phyloP scores from a whole-genome alignment of 352 stramenopile species.

The Phytopythium helicoides region DNA sequence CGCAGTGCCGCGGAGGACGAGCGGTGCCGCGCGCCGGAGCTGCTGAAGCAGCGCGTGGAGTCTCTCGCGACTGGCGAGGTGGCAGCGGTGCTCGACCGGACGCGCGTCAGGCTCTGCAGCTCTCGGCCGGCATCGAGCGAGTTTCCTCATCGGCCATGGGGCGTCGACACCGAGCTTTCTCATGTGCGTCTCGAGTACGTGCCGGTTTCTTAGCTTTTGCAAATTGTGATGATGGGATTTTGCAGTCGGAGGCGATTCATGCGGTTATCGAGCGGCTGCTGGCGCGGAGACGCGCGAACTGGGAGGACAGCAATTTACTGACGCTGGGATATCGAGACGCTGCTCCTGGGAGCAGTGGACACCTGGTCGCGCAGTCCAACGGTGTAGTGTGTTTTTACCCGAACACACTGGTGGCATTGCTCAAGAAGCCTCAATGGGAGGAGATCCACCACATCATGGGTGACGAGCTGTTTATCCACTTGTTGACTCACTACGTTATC shows the following conservation, averaged over 20 bases:
- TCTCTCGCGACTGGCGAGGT: slow-evolving; percentile 14
- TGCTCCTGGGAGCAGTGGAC: slow-evolving; percentile 33
- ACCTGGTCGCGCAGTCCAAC: slow-evolving; percentile 56
- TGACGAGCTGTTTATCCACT: slow-evolving; percentile 61
- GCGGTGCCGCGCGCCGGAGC: slow-evolving; percentile 1
- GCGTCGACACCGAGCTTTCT: slow-evolving; percentile 20
- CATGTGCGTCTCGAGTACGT: too few relatives aligned
- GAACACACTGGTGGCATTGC: slow-evolving; percentile 60
- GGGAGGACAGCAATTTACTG: slow-evolving; percentile 58
- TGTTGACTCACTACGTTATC: slow-evolving; percentile 65
- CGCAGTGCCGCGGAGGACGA: slow-evolving; percentile 16
- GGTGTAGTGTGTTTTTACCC: slow-evolving; percentile 69
- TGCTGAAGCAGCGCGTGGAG: slow-evolving; percentile 13
- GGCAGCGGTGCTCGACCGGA: slow-evolving; percentile 32
- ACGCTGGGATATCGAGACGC: slow-evolving; percentile 66
- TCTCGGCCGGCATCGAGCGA: slow-evolving; percentile 6
- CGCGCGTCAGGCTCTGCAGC: slow-evolving; percentile 25
- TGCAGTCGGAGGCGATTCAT: slow-evolving; percentile 41
- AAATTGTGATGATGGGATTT: slow-evolving; percentile 7
- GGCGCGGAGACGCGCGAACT: slow-evolving; percentile 30
- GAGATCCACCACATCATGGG: slow-evolving; percentile 52
- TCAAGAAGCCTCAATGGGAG: slow-evolving; percentile 60
- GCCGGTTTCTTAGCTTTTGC: not conserved
- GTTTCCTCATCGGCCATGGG: slow-evolving; percentile 33
- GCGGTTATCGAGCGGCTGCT: slow-evolving; percentile 54